Evolutionary conservation across 768 basidiomycete genomes (phyloP).

Genomic region (Russula dissimulans): DNA sequence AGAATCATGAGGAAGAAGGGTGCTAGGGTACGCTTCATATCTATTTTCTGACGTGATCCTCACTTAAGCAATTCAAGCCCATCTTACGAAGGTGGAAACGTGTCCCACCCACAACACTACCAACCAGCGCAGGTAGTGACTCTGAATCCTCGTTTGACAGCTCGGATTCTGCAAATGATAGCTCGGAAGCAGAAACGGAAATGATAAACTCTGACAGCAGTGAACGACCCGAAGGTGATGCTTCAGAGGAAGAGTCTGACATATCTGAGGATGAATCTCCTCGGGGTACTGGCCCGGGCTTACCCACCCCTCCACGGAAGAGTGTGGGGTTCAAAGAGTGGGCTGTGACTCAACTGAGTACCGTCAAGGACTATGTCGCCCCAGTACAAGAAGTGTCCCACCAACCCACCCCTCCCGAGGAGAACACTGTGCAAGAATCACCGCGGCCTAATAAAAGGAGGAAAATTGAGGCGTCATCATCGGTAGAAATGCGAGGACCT

Average conservation of each 20-base stretch:
- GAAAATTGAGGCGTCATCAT: slow-evolving; percentile 30
- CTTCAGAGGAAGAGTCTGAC: slow-evolving; percentile 13
- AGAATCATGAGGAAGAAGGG: slow-evolving; percentile 35
- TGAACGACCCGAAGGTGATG: slow-evolving; percentile 13
- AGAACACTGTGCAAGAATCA: background rate
- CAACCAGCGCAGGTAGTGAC: slow-evolving; percentile 25
- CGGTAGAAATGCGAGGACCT: slow-evolving; percentile 60
- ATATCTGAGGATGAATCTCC: slow-evolving; percentile 21
- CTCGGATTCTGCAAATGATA: slow-evolving; percentile 65
- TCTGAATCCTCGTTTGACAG: slow-evolving; percentile 67
- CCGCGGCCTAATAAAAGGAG: slow-evolving; percentile 37
- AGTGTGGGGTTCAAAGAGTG: slow-evolving; percentile 73
- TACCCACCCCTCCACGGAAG: slow-evolving; percentile 30
- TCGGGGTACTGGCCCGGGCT: slow-evolving; percentile 17
- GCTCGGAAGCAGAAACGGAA: slow-evolving; percentile 16
- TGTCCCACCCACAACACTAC: slow-evolving; percentile 23
- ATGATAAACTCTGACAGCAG: slow-evolving; percentile 21
- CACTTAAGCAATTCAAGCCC: slow-evolving; percentile 23
- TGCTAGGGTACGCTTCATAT: slow-evolving; percentile 33
- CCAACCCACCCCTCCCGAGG: background rate
- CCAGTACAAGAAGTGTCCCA: slow-evolving; percentile 13
- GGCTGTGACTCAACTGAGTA: slow-evolving; percentile 71
- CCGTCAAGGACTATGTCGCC: slow-evolving; percentile 35
- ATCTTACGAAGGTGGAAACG: slow-evolving; percentile 46
- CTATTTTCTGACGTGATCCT: background rate